These are phyloP conservation scores for Euptelea pleiosperma DNA, from an alignment of 164 flowering plant species.

Conservation along the genomic window DNA sequence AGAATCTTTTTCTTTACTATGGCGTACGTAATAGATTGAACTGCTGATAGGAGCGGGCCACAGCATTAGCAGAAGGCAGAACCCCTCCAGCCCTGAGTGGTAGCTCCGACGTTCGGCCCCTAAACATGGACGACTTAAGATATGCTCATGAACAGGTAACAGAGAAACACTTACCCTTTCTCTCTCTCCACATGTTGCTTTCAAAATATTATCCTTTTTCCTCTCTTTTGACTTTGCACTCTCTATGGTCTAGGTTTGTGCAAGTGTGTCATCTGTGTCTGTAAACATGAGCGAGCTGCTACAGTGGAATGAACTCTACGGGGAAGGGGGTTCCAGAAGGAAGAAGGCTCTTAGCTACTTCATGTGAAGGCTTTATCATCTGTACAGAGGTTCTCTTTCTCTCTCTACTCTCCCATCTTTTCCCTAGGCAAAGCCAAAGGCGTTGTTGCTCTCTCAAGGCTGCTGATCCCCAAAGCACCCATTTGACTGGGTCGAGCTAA, in stretches of 20 bases:
- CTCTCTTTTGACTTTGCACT: not conserved
- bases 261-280: slow-evolving; percentile 91
- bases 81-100: slow-evolving; percentile 69
- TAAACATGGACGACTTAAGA: slow-evolving; percentile 76
- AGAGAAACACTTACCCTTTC: not conserved
- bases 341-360: slow-evolving; percentile 80
- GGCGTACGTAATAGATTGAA: too few species aligned
- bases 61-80: slow-evolving; percentile 72
- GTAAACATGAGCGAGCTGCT: slow-evolving; percentile 77
- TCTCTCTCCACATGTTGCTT: not conserved
- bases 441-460: slow-evolving; percentile 1
- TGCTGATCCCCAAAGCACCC: not conserved
- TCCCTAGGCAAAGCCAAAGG: not conserved
- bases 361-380: slow-evolving; percentile 56
- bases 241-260: slow-evolving; percentile 59
- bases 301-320: too few species aligned
- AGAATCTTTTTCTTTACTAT: too few species aligned
- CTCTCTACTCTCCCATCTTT: not conserved
- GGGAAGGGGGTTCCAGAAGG: slow-evolving; percentile 89
- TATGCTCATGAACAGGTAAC: slow-evolving; percentile 87
- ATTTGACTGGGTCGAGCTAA: too few species aligned
- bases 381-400: slow-evolving; percentile 9
- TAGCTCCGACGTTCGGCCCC: slow-evolving; percentile 70
- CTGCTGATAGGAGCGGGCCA: slow-evolving; percentile 55
- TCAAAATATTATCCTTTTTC: not conserved